These are phyloP conservation scores for Aspergillus sp. DNA, from an alignment of 2,329 filamentous ascomycete genomes.

Conservation along the genomic window DNA sequence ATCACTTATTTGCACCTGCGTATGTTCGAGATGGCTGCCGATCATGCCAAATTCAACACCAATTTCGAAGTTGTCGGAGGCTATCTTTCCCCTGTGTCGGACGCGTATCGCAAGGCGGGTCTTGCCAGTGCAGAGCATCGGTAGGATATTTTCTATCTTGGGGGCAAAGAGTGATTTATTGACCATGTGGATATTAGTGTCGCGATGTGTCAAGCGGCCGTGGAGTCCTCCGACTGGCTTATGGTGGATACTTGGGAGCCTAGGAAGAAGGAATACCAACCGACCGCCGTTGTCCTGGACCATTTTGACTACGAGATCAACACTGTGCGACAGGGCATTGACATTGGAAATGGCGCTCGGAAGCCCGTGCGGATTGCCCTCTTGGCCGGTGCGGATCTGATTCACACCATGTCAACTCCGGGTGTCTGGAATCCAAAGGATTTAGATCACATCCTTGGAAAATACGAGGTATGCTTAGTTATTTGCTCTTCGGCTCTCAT, in stretches of 20 bases:
- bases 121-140: slow-evolving; percentile 68
- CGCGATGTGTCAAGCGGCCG: slow-evolving; percentile 81
- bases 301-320: slow-evolving; percentile 93
- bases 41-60: slow-evolving; percentile 70
- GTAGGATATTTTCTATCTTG: slow-evolving; percentile 27
- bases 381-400: slow-evolving; percentile 72
- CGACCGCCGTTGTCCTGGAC: slow-evolving; percentile 83
- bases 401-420: slow-evolving; percentile 65
- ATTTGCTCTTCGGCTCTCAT: not conserved
- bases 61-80: slow-evolving; percentile 82
- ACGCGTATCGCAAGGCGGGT: slow-evolving; percentile 75
- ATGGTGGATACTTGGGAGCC: slow-evolving; percentile 90
- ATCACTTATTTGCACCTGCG: slow-evolving; percentile 57
- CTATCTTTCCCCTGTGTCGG: slow-evolving; percentile 74
- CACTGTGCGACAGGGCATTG: slow-evolving; percentile 67
- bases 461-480: slow-evolving; percentile 57
- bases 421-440: slow-evolving; percentile 81
- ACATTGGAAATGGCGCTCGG: slow-evolving; percentile 59
- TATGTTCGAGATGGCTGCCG: slow-evolving; percentile 84
- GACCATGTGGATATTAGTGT: slow-evolving; percentile 42
- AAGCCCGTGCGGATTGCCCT: slow-evolving; percentile 71
- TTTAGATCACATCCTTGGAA: slow-evolving; percentile 79
- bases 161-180: too few species aligned
- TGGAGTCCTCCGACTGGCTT: slow-evolving; percentile 68
- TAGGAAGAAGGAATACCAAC: slow-evolving; percentile 76